A percentile compares a stretch with the other conserved stretches of the same genome.
Evolutionary conservation across 176 grass and related monocot species (phyloP).

Genomic region (Lolium perenne): DNA sequence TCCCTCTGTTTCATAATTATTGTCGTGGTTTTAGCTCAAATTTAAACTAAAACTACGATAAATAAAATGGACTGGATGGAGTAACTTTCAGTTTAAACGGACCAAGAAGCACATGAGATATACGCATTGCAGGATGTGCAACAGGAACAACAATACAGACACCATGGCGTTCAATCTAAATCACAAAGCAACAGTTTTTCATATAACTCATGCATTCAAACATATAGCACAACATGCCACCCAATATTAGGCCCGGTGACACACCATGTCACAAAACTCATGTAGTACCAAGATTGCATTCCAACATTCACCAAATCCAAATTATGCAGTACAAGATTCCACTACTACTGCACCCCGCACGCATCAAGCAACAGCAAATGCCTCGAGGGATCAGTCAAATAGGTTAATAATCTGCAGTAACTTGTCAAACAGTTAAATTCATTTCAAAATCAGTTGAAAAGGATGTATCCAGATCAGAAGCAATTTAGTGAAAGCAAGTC

Average conservation of each 20-base stretch:
- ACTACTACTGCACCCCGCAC: not conserved
- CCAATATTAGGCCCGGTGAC: not conserved
- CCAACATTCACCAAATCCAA: not conserved
- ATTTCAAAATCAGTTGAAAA: not conserved
- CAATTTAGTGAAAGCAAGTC: not conserved
- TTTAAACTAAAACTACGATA: too few species aligned
- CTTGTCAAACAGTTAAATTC: not conserved
- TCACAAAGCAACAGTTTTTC: not conserved
- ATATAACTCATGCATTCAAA: not conserved
- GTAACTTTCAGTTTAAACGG: not conserved
- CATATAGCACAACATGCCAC: not conserved
- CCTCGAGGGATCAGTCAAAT: not conserved
- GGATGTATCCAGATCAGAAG: constrained; percentile 1
- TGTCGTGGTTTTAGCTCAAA: too few species aligned
- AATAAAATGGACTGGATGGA: too few species aligned
- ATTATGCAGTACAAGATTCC: not conserved
- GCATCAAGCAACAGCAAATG: not conserved
- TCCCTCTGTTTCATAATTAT: too few species aligned
- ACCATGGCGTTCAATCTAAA: not conserved
- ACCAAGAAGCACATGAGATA: not conserved
- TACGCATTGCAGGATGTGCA: not conserved
- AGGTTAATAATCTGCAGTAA: not conserved
- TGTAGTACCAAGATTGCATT: not conserved
- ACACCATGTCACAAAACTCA: not conserved
- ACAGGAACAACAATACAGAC: not conserved